Percentiles rank a stretch among this genome's conserved stretches.
phyloP scores from a whole-genome alignment of 768 basidiomycete genomes.

The Grammothele lineata region DNA sequence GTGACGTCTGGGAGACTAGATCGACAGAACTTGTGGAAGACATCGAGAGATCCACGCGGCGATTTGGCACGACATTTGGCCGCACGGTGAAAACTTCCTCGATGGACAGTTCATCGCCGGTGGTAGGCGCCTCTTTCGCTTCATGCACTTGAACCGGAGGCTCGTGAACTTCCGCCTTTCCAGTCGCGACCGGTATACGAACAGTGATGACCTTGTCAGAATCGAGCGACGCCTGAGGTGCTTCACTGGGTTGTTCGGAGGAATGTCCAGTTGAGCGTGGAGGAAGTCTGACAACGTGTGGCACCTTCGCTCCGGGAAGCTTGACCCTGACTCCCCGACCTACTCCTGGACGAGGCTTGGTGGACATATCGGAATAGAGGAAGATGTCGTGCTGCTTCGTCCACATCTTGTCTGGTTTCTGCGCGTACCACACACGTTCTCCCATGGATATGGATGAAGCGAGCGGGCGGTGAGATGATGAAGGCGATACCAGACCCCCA shows the following conservation, averaged over 20 bases:
- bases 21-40: constrained; percentile 15
- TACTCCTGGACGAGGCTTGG: constrained; percentile 56
- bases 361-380: constrained; percentile 58
- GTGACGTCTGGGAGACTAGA: constrained; percentile 8
- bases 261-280: constrained; percentile 15
- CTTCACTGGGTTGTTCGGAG: constrained; percentile 6
- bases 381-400: constrained; percentile 79
- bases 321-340: constrained; percentile 57
- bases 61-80: constrained; percentile 41
- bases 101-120: constrained; percentile 35
- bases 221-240: constrained; percentile 29
- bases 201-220: constrained; percentile 45
- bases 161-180: constrained; percentile 32
- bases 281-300: constrained; percentile 41
- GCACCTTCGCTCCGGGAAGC: constrained; percentile 44
- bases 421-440: constrained; percentile 60
- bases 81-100: constrained; percentile 60
- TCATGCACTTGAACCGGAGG: constrained; percentile 2
- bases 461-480: constrained; percentile 24
- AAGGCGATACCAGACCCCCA: constrained; percentile 21
- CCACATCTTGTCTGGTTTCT: constrained; percentile 80
- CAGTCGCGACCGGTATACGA: constrained; percentile 44
- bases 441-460: constrained; percentile 20
- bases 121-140: constrained; percentile 20
- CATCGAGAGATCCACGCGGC: constrained; percentile 25